A percentile compares a stretch with the other conserved stretches of the same genome.
Evolutionary conservation across 768 basidiomycete species (phyloP).

Genomic region (Cystofilobasidium ferigula): DNA sequence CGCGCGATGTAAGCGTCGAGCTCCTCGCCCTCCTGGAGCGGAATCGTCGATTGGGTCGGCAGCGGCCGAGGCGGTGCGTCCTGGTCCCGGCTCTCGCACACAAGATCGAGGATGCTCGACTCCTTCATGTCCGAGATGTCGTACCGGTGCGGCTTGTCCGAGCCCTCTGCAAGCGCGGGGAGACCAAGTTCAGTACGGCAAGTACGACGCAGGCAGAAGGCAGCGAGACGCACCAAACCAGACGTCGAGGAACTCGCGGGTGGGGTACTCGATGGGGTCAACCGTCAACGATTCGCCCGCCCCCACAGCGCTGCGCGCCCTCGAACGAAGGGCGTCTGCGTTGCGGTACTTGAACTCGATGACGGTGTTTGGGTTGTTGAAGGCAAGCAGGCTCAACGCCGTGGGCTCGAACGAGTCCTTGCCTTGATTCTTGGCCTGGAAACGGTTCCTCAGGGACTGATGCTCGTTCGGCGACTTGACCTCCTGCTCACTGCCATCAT

Average conservation of each 20-base stretch:
- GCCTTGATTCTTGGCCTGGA: not conserved
- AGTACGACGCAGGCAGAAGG: not conserved
- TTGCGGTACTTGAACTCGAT: slow-evolving; percentile 2
- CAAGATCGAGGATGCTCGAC: not conserved
- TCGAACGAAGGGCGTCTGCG: not conserved
- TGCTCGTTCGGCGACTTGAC: no score
- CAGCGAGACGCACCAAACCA: slow-evolving; percentile 6
- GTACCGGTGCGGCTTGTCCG: slow-evolving; percentile 1
- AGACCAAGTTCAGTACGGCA: not conserved
- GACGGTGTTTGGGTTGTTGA: not conserved
- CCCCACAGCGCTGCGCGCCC: not conserved
- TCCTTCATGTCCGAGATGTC: slow-evolving; percentile 7
- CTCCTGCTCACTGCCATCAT: no score
- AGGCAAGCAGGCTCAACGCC: not conserved
- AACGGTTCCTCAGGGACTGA: no score
- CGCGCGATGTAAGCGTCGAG: slow-evolving; percentile 1
- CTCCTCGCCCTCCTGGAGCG: slow-evolving; percentile 10
- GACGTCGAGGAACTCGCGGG: slow-evolving; percentile 18
- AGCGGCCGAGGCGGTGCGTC: not conserved
- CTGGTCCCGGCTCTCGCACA: not conserved
- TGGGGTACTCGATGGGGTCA: not conserved
- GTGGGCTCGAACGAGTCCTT: not conserved
- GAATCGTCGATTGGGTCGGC: slow-evolving; percentile 1
- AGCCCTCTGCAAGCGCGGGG: not conserved
- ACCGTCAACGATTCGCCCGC: not conserved